Evolutionary conservation across 768 basidiomycete species (phyloP), one percentile per base, ranked within the genome.

Genomic region (Dentipellis fragilis): DNA sequence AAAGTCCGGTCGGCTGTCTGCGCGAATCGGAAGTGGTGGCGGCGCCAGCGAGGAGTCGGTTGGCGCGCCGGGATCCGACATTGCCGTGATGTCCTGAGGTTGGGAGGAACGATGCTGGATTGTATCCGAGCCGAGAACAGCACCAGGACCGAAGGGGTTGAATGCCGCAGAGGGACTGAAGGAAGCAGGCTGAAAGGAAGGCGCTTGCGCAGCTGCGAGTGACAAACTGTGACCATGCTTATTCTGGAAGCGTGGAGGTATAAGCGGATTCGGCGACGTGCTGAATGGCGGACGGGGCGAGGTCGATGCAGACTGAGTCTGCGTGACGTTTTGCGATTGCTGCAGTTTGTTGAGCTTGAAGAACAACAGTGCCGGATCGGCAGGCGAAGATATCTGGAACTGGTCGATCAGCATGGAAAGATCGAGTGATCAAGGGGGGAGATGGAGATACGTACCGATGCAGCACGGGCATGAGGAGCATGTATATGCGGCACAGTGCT

Each of bases 301-400:
- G 8, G 77, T 69, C 11, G 84, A 71, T 29, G 83, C 66, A 1
- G 87, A 88, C 53, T 73, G 75, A 1, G 73, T 65, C 3, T 76
- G 71, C 3, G 79, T 77, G 16, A 70, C 70, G 52, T 61, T 78
- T 54, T 88, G 86, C 0, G 84, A 77, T 68, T 84, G 84, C 59
- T 89, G 89, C 10, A 93, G 74, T 69, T 89, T 89, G 71, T 89
- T 89, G 46, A 92, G 74, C 68, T 89, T 91, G 71, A 86, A 90
- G 60, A 82, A 77, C 17, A 93, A 73, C 21, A 93, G 69, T 17
- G 87, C 85, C 29, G 90, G 89, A 65, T 92, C 90, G 4, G 89
- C 89, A 29, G 90, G 89, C n/a, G 89, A 91, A 1, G 90, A 92
- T 69, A 92, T 88, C 90, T 93, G 64, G 21, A 57, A 29, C 3